Base-by-base conservation (phyloP, 345 rosid genomes). In the Firmiana major region DNA sequence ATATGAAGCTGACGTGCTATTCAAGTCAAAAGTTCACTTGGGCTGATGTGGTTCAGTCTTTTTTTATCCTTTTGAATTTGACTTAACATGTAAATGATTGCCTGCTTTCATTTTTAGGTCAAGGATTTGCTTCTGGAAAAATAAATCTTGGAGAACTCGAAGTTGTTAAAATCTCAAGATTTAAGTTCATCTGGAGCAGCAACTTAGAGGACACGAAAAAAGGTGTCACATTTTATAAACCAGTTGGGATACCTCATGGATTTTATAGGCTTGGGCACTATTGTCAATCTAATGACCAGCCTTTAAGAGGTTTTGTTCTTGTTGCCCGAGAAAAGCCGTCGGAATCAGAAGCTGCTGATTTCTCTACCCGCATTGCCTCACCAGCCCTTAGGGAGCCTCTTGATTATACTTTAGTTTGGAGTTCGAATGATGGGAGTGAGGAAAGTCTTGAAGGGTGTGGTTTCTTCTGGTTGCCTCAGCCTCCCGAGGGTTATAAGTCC, bases 401-500 rank as follows among this genome's bases (percentile, higher is more conserved):
- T 42, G 97, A 87, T 81, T 90, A 79, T 79, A 78, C 75, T 4
- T 85, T 84, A 77, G 79, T 93, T 75, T 95, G 99, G 99, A 85
- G 94, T 84, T 83, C 88, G 31, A 82, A 85, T 70, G 90, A 85
- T n/a, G 87, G 86, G 21, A 78, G 79, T 2, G 84, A 84, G 59
- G 84, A 81, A 59, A 77, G 43, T 45, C 71, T 57, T 45, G 76
- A 60, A 48, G 86, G 80, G 10, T 54, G 80, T 64, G 93, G 92
- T 78, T 92, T 85, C 87, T 88, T 95, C 86, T 92, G 97, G 99
- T 70, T 88, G 51, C 99, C 97, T 3, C 82, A 82, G 83, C 85
- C 97, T 36, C 97, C 97, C 13, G 83, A 89, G 73, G 97, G 92
- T 48, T 92, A 91, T 62, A 89, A 84, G 78, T 57, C 94, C 17